Evolutionary conservation across 768 basidiomycete species (phyloP).

Genomic region (Gloeophyllum trabeum): DNA sequence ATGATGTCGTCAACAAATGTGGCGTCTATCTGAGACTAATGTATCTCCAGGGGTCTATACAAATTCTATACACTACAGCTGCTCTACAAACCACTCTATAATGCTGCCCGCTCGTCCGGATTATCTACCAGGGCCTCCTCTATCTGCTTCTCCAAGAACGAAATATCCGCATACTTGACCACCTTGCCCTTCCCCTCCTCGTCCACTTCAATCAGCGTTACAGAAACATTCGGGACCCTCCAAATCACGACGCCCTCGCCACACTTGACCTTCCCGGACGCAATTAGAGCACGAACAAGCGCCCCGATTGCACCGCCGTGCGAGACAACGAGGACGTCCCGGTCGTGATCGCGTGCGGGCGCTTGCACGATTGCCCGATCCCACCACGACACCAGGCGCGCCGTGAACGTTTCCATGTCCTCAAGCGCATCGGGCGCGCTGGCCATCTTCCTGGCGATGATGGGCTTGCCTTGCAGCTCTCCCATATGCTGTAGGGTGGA

Average conservation of each 20-base stretch:
- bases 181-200: conserved; percentile 26
- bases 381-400: conserved; percentile 58
- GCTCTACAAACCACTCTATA: too few relatives aligned
- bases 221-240: conserved; percentile 39
- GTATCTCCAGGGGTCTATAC: background rate
- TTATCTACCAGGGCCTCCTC: conserved; percentile 30
- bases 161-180: conserved; percentile 40
- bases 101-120: conserved; percentile 31
- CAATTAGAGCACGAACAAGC: conserved; percentile 37
- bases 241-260: conserved; percentile 19
- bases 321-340: conserved; percentile 44
- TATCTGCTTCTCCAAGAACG: conserved; percentile 32
- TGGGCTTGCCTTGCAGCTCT: conserved; percentile 39
- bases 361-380: conserved; percentile 17
- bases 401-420: conserved; percentile 24
- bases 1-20: too few relatives aligned
- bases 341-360: background rate
- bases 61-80: background rate
- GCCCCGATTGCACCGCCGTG: conserved; percentile 56
- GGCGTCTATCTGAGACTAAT: conserved; percentile 1
- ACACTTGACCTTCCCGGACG: conserved; percentile 24
- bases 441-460: conserved; percentile 6
- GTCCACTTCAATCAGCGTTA: conserved; percentile 49
- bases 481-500: conserved; percentile 39
- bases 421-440: conserved; percentile 20